Evolutionary conservation across 768 basidiomycete genomes (phyloP), one percentile per base, ranked within the genome.

Genomic region (Collybia nuda): DNA sequence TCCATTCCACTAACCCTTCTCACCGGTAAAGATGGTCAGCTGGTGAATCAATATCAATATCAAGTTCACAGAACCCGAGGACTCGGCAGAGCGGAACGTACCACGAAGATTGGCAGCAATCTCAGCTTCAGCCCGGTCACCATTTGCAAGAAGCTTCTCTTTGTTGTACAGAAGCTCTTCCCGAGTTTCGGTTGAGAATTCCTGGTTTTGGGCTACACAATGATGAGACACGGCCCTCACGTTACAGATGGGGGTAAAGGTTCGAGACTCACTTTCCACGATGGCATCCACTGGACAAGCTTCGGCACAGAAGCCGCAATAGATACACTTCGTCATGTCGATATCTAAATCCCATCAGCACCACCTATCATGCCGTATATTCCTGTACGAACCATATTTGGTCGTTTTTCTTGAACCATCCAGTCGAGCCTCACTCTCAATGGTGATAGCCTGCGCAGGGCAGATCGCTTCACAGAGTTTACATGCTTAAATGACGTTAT

Each of bases 281-380:
- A 99, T 98, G 52, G 97, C 97, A 71, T 98, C 97, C 50, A 98
- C 97, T 2, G 97, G 97, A 68, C 97, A 99, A 24, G 97, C 97
- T 73, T 98, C 97, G 71, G 98, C 96, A 70, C 97, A 98, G 79
- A 98, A 98, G 47, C 97, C 97, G 71, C 97, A 99, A 77, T 99
- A 99, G 63, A 99, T 99, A 73, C 97, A 98, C 79, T 95, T 98
- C 52, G 97, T 99, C 97, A 99, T 99, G 69, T 99, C 97, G 62
- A 98, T 94, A 72, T 98, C 93, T 95, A 57, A 23, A 45, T 41
- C 37, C 9, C 38, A 60, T 50, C 22, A 48, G 39, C 37, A 52
- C 44, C 32, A 17, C 24, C 23, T 26, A 41, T 50, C 42, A 52
- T 24, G 47, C 22, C 11, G 50, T 38, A 50, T 52, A 21, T 35